These are phyloP conservation scores for Cercophora samala DNA, from an alignment of 495 filamentous ascomycete genomes.

Conservation along the genomic window DNA sequence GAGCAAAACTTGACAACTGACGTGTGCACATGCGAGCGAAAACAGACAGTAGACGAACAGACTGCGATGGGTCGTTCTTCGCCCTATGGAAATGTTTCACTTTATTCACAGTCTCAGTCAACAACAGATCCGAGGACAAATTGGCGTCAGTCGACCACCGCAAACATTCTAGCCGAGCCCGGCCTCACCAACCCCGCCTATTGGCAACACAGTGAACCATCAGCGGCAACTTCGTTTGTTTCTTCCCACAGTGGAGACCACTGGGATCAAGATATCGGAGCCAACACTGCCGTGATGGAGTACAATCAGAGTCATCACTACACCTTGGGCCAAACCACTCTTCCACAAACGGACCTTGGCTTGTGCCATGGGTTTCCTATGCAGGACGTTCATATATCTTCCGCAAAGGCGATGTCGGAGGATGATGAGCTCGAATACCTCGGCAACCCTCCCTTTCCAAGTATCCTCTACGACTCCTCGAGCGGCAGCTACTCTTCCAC, in stretches of 20 bases:
- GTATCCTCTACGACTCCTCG: not conserved
- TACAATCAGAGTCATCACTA: constrained; percentile 1
- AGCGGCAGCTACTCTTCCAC: not conserved
- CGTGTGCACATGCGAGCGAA: not conserved
- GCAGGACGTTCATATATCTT: not conserved
- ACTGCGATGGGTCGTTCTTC: not conserved
- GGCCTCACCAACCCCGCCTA: not conserved
- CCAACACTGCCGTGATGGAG: not conserved
- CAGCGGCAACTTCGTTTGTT: not conserved
- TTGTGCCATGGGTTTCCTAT: not conserved
- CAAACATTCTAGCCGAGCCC: not conserved
- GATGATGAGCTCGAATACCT: not conserved
- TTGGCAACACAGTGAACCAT: not conserved
- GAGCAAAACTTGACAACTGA: not conserved
- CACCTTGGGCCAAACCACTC: not conserved
- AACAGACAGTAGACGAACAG: not conserved
- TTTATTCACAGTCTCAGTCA: not conserved
- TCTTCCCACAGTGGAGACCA: not conserved
- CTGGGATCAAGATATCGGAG: not conserved
- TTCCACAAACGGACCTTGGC: not conserved
- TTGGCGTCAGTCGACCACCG: not conserved
- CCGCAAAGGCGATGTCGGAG: not conserved
- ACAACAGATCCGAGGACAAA: not conserved
- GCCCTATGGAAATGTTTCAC: not conserved
- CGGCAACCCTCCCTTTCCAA: not conserved